Evolutionary conservation across 1,284 basidiomycete genomes (phyloP), one percentile per base, ranked within the genome.

Genomic region (Malassezia arunalokei): DNA sequence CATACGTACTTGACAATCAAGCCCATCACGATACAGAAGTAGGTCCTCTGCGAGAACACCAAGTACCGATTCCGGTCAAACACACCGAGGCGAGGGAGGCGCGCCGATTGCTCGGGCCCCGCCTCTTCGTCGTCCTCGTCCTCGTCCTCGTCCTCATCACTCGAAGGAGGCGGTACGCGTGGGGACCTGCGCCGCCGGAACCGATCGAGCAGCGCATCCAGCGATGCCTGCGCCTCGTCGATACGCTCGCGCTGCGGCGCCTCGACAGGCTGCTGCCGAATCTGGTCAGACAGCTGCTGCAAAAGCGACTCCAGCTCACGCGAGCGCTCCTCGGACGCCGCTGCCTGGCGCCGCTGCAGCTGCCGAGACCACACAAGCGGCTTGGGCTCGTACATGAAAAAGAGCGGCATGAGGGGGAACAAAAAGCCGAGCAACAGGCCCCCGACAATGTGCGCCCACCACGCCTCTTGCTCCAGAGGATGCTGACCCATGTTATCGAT

Each of bases 391-490:
- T 44, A 43, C 20, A 30, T 28, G 39, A 59, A 57, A 14, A 59
- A 57, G n/a, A 58, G 30, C 8, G 57, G 57, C n/a, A 59, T 40
- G 30, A 59, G 17, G n/a, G 57, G 57, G 31, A 56, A 52, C 30
- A 59, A 57, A 42, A 59, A 59, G 35, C 57, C 57, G 9, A 53
- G 42, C 37, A 59, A 27, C 12, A 59, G 47, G 12, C 57, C 57
- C 27, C 48, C 14, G 6, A 57, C 30, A 6, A 39, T 17, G 11
- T 28, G 27, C 32, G 35, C 11, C 14, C 35, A 32, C 11, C 31
- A 11, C 20, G 47, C 41, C n/a, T 37, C 27, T 12, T n/a, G 42
- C 11, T 28, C 20, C 29, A 48, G 31, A n/a, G 51, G 51, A 20
- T 40, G 35, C 20, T 54, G 43, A 14, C 40, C 55, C 47, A 54